phyloP scores from a whole-genome alignment of 2,329 filamentous ascomycete species.

The Fonsecaea monophora region DNA sequence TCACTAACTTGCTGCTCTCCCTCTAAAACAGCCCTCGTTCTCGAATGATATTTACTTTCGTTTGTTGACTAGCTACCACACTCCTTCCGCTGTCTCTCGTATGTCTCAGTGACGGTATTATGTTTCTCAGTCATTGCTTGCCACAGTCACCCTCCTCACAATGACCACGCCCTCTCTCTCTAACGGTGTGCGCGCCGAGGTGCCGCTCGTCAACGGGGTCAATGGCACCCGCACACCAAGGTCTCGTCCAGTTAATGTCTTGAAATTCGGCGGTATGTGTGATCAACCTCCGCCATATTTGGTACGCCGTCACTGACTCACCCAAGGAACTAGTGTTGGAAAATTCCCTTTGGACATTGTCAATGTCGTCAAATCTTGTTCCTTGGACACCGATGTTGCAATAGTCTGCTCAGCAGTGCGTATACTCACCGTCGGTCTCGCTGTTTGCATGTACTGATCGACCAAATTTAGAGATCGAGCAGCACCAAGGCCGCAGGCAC shows the following conservation, averaged over 20 bases:
- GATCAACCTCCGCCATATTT: background rate
- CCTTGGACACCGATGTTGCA: slow-evolving; percentile 76
- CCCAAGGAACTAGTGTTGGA: slow-evolving; percentile 84
- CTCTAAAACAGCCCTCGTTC: slow-evolving; percentile 7
- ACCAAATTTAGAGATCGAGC: slow-evolving; percentile 68
- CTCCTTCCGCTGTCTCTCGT: slow-evolving; percentile 7
- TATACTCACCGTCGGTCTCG: background rate
- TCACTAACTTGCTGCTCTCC: slow-evolving; percentile 6
- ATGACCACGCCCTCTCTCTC: slow-evolving; percentile 34
- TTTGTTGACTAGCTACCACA: background rate
- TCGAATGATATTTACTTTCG: slow-evolving; percentile 13
- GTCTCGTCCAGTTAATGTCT: slow-evolving; percentile 29
- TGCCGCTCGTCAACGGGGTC: slow-evolving; percentile 23
- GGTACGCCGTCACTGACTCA: slow-evolving; percentile 22
- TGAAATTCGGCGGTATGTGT: slow-evolving; percentile 38
- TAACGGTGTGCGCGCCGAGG: slow-evolving; percentile 36
- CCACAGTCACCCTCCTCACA: slow-evolving; percentile 11
- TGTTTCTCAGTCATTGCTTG: slow-evolving; percentile 15
- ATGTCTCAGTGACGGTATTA: slow-evolving; percentile 15
- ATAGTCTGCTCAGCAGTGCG: slow-evolving; percentile 84
- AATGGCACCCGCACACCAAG: slow-evolving; percentile 25
- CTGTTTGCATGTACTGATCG: background rate
- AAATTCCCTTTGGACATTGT: slow-evolving; percentile 85
- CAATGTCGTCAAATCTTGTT: slow-evolving; percentile 71
- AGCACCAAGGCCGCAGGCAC: slow-evolving; percentile 95